These are phyloP conservation scores for Termitomyces eurrhizus DNA, from an alignment of 768 basidiomycete species.

Conservation along the genomic window DNA sequence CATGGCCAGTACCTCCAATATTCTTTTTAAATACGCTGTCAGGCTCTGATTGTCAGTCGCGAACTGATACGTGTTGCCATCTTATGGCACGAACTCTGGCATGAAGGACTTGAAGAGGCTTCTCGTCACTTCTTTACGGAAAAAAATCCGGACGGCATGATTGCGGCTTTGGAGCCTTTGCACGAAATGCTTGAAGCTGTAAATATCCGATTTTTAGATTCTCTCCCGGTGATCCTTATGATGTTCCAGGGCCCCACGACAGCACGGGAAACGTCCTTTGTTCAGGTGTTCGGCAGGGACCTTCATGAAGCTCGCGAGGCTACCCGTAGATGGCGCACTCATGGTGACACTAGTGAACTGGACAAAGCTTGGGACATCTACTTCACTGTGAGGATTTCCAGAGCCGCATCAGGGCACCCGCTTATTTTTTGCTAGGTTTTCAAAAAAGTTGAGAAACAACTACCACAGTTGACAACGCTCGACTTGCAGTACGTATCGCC, in stretches of 20 bases:
- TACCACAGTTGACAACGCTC: constrained; percentile 82
- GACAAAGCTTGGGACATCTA: constrained; percentile 99
- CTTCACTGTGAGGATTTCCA: constrained; percentile 60
- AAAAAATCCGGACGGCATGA: constrained; percentile 97
- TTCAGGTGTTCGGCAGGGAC: constrained; percentile 90
- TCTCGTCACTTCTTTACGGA: constrained; percentile 96
- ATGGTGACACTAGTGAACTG: constrained; percentile 84
- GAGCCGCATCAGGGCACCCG: not conserved
- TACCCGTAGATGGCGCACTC: constrained; percentile 78
- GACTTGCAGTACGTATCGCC: constrained; percentile 98
- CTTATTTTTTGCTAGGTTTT: constrained; percentile 62
- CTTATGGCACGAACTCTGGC: constrained; percentile 98
- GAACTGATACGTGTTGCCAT: constrained; percentile 98
- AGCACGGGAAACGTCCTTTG: constrained; percentile 90
- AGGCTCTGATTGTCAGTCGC: constrained; percentile 86
- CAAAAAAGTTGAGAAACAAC: constrained; percentile 92
- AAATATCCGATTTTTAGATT: constrained; percentile 19
- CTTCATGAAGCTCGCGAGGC: constrained; percentile 90
- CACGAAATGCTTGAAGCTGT: constrained; percentile 91
- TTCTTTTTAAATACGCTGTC: not conserved
- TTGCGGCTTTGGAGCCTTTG: constrained; percentile 84
- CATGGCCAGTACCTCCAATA: not conserved
- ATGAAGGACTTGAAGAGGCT: constrained; percentile 97
- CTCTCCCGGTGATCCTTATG: not conserved
- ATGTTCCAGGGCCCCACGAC: constrained; percentile 80